Conservation (phyloP, 2,329 filamentous ascomycete species). For the Ceratocystiopsis minuta region DNA sequence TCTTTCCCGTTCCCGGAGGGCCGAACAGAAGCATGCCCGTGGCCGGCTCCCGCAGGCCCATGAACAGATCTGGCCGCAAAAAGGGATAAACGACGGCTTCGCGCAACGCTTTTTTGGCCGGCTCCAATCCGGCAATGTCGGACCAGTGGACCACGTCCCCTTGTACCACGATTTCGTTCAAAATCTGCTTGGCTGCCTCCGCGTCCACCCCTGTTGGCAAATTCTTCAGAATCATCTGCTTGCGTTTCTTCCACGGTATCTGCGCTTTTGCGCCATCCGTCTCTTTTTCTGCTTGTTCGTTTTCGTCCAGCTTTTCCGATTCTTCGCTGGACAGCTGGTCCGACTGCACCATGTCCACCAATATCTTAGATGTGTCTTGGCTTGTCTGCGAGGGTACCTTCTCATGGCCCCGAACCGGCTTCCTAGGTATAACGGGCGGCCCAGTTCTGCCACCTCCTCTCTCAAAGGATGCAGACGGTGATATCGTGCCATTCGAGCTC, state of each 20-base stretch:
- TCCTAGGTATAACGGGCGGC: background rate
- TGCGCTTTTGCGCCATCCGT: conserved; percentile 1
- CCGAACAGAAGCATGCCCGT: conserved; percentile 92
- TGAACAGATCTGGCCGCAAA: conserved; percentile 84
- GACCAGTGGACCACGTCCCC: conserved; percentile 92
- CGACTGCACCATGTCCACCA: conserved; percentile 7
- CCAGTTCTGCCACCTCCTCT: background rate
- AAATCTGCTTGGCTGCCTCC: conserved; percentile 69
- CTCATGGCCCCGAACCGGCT: background rate
- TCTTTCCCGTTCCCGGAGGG: conserved; percentile 94
- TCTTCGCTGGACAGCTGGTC: conserved; percentile 7
- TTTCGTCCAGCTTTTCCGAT: conserved; percentile 5
- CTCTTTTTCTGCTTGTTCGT: conserved; percentile 2
- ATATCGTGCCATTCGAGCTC: background rate
- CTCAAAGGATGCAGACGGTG: conserved; percentile 1
- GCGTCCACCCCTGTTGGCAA: conserved; percentile 70
- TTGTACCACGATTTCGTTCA: conserved; percentile 88
- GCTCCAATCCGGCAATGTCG: conserved; percentile 78
- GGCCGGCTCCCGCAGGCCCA: conserved; percentile 83
- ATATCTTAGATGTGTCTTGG: conserved; percentile 5
- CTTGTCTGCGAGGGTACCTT: conserved; percentile 1
- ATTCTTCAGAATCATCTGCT: conserved; percentile 51
- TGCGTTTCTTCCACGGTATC: conserved; percentile 38
- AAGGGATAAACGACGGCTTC: conserved; percentile 97
- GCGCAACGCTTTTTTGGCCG: conserved; percentile 79